phyloP scores from a whole-genome alignment of 2,329 filamentous ascomycete genomes.

The Drechslerella stenobrocha region DNA sequence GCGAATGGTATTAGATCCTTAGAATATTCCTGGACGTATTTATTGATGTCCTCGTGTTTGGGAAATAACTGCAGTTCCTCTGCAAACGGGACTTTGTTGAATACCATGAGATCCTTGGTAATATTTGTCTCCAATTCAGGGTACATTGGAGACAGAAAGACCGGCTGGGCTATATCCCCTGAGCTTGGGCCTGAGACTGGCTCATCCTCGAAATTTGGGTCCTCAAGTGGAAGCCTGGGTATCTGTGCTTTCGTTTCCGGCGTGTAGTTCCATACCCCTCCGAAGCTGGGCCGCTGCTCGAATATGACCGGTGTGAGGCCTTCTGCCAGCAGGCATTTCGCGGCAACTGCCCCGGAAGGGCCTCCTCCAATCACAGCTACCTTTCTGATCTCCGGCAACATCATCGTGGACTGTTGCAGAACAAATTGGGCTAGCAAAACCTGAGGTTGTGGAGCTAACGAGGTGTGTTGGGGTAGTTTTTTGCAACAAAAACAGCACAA shows the following conservation, averaged over 20 bases:
- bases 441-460: background rate
- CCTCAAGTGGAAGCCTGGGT: conserved; percentile 67
- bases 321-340: conserved; percentile 77
- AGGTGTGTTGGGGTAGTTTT: conserved; percentile 19
- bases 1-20: conserved; percentile 42
- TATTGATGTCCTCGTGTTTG: conserved; percentile 68
- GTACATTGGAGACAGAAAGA: conserved; percentile 84
- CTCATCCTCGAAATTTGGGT: conserved; percentile 66
- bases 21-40: conserved; percentile 64
- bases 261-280: conserved; percentile 85
- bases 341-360: conserved; percentile 74
- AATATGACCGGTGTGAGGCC: conserved; percentile 72
- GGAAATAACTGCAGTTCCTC: conserved; percentile 72
- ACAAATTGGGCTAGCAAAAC: background rate
- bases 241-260: conserved; percentile 59
- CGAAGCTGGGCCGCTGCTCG: conserved; percentile 75
- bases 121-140: conserved; percentile 84
- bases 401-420: background rate
- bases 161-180: conserved; percentile 40
- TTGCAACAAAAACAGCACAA: conserved; percentile 15
- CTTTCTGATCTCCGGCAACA: conserved; percentile 17
- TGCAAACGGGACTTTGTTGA: conserved; percentile 70
- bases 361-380: conserved; percentile 76
- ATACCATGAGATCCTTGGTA: conserved; percentile 77
- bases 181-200: conserved; percentile 59